Evolutionary conservation across 305 asterid species (phyloP).

Genomic region (Lippia alba): DNA sequence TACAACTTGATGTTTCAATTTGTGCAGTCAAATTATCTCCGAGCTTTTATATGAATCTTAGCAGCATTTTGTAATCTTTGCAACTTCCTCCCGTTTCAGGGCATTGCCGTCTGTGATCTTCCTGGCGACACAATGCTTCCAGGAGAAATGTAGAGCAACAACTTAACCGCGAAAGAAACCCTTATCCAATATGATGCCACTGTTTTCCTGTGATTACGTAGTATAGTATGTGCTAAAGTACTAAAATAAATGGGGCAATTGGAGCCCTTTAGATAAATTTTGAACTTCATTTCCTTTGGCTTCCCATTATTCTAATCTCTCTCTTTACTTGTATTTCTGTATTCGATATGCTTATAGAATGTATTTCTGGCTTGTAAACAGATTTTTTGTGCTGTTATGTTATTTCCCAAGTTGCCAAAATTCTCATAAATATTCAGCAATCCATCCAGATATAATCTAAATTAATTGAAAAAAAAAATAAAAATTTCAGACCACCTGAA

Average conservation of each 20-base stretch:
- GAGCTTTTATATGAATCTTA: background rate
- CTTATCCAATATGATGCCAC: background rate
- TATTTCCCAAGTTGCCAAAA: no score
- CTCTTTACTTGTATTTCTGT: background rate
- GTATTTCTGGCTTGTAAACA: no score
- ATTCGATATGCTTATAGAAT: no score
- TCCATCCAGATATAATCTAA: no score
- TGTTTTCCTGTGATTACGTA: conserved; percentile 27
- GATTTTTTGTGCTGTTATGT: no score
- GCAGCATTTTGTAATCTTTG: background rate
- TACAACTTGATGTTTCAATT: conserved; percentile 15
- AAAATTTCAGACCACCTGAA: no score
- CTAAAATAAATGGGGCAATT: conserved; percentile 23
- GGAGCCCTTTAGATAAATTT: background rate
- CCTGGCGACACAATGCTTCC: conserved; percentile 99
- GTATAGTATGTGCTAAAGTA: conserved; percentile 17
- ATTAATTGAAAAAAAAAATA: no score
- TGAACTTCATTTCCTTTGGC: background rate
- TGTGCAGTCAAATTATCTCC: background rate
- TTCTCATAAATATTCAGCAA: no score
- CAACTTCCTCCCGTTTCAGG: conserved; percentile 43
- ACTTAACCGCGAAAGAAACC: background rate
- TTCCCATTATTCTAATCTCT: background rate
- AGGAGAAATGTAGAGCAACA: conserved; percentile 75
- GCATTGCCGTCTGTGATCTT: conserved; percentile 95